Evolutionary conservation across 371 early-diverging fungal species (phyloP).

Genomic region (Cokeromyces recurvatus): DNA sequence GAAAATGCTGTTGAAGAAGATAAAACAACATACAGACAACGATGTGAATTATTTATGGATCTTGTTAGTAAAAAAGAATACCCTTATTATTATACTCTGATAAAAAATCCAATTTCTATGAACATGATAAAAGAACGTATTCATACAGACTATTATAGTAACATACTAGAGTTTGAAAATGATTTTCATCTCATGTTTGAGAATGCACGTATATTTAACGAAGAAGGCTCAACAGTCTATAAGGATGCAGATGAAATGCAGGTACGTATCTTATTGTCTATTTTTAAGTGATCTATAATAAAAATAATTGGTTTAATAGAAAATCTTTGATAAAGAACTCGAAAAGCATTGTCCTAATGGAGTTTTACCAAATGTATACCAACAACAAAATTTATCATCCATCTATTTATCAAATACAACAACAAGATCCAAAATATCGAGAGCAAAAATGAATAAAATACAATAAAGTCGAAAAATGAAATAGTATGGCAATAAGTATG

Average conservation of each 20-base stretch:
- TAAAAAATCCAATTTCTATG: slow-evolving; percentile 79
- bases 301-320: too few relatives aligned
- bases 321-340: too few relatives aligned
- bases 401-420: too few relatives aligned
- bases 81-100: slow-evolving; percentile 82
- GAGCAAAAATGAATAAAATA: too few relatives aligned
- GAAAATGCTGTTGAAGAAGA: slow-evolving; percentile 42
- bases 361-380: background rate
- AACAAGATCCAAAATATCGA: too few relatives aligned
- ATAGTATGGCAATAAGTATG: too few relatives aligned
- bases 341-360: too few relatives aligned
- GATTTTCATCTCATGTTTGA: slow-evolving; percentile 73
- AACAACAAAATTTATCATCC: too few relatives aligned
- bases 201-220: slow-evolving; percentile 76
- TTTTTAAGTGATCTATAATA: too few relatives aligned
- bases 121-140: slow-evolving; percentile 63
- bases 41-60: slow-evolving; percentile 67
- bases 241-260: slow-evolving; percentile 63
- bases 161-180: slow-evolving; percentile 46
- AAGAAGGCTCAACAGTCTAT: slow-evolving; percentile 76
- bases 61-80: slow-evolving; percentile 72
- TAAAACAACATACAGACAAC: slow-evolving; percentile 36
- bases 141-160: slow-evolving; percentile 48
- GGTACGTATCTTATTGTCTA: too few relatives aligned
- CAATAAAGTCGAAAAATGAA: too few relatives aligned